These are phyloP conservation scores for Aquilaria malaccensis DNA, from an alignment of 345 rosid genomes.

Conservation along the genomic window DNA sequence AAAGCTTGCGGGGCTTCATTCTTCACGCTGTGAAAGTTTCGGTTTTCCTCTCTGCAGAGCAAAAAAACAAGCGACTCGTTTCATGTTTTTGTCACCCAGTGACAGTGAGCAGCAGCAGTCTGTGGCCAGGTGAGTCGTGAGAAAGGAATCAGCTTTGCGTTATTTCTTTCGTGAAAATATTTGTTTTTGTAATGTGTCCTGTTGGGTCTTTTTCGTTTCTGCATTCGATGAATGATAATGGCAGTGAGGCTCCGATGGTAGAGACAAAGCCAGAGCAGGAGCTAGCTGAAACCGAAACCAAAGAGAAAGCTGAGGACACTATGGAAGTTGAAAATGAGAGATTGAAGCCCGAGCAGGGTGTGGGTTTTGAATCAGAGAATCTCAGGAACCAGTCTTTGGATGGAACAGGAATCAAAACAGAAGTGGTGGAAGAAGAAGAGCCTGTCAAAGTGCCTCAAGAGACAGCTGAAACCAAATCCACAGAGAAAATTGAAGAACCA, in stretches of 20 bases:
- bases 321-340: conserved; percentile 1
- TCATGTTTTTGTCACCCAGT: no score
- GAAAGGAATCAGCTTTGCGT: no score
- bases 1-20: no score
- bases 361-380: conserved; percentile 6
- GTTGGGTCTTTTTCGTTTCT: no score
- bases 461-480: not conserved
- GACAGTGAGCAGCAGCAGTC: no score
- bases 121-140: no score
- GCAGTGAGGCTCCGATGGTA: not conserved
- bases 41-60: no score
- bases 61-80: no score
- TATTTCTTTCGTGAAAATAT: no score
- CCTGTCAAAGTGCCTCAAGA: not conserved
- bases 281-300: not conserved
- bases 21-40: no score
- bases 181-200: no score
- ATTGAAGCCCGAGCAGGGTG: conserved; percentile 8
- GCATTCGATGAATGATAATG: no score
- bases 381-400: conserved; percentile 4
- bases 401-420: conserved; percentile 7
- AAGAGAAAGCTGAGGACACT: not conserved
- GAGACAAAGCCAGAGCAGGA: not conserved
- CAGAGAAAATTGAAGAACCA: not conserved
- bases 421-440: not conserved